phyloP scores from a whole-genome alignment of 257 asterid species.

The Leonotis leonurus region DNA sequence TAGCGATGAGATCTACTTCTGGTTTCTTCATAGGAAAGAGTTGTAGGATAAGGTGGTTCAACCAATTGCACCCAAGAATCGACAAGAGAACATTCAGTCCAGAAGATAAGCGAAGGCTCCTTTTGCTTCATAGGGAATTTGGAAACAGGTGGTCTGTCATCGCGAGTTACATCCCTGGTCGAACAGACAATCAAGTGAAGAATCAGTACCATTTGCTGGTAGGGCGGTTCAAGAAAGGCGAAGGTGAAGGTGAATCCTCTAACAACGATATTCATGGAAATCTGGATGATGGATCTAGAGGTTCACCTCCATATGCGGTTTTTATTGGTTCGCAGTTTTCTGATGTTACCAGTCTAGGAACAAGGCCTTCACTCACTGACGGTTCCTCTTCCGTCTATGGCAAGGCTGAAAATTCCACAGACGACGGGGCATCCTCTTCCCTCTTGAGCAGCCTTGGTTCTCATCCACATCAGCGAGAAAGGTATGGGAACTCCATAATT shows the following conservation, averaged over 20 bases:
- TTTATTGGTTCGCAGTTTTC: conserved; percentile 13
- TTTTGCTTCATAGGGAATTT: conserved; percentile 18
- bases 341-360: neutral
- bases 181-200: conserved; percentile 44
- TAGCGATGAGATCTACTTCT: no score
- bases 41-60: conserved; percentile 44
- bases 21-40: conserved; percentile 36
- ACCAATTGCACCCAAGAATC: conserved; percentile 34
- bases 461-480: neutral
- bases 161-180: conserved; percentile 17
- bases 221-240: conserved; percentile 10
- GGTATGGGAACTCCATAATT: conserved; percentile 1
- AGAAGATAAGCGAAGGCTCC: conserved; percentile 26
- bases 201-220: conserved; percentile 34
- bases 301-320: conserved; percentile 5
- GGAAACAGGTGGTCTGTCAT: conserved; percentile 41
- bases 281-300: conserved; percentile 1
- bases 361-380: neutral
- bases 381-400: conserved; percentile 21
- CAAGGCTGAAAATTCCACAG: no score
- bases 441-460: no score
- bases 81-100: conserved; percentile 24
- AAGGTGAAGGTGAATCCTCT: neutral
- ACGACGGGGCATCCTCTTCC: no score
- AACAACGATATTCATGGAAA: neutral